Evolutionary conservation across 1,284 basidiomycete genomes (phyloP), one percentile per base, ranked within the genome.

Genomic region (Pterulicium gracile): DNA sequence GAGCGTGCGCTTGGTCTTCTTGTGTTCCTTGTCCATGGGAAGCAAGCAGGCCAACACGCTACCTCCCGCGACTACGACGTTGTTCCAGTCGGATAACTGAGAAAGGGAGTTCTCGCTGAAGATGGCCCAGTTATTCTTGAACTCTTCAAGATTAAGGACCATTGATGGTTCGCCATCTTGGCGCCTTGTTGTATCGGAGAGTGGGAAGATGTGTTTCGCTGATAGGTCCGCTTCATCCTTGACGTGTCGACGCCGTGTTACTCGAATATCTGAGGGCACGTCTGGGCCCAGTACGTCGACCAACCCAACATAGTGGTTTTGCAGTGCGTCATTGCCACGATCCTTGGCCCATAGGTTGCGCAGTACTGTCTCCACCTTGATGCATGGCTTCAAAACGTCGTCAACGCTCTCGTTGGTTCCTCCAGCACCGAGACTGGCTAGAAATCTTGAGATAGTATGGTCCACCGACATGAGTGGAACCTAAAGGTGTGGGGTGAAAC

Each of bases 1-100:
- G 46, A 72, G 70, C 0, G 70, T 61, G 45, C 73, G 61, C 61
- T 75, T 79, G n/a, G 72, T 73, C 3, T 58, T 62, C 58, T 68
- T 72, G 24, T 65, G 63, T 7, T 56, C 57, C 10, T 71, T 68
- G 1, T 71, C 64, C 1, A 79, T 56, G 7, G 76, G 75, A 7
- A 66, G 54, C 43, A 79, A 58, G 48, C 75, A 77, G 1, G 75
- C 77, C 23, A 74, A 66, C 13, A 79, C 72, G 1, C 73, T 63
- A 5, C 77, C 76, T 14, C 78, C 77, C 42, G 75, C 75, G 19
- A 68, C 76, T n/a, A 79, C 61, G 50, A 79, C 71, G 51, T 77
- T 76, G 59, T 65, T 73, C 74, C 74, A 77, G 54, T 76, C 70
- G 32, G 62, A 20, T 15, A 77, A 60, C 53, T 75, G 72, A 3